Evolutionary conservation across 116 monocot genomes (phyloP).

Genomic region (Iris pallida): DNA sequence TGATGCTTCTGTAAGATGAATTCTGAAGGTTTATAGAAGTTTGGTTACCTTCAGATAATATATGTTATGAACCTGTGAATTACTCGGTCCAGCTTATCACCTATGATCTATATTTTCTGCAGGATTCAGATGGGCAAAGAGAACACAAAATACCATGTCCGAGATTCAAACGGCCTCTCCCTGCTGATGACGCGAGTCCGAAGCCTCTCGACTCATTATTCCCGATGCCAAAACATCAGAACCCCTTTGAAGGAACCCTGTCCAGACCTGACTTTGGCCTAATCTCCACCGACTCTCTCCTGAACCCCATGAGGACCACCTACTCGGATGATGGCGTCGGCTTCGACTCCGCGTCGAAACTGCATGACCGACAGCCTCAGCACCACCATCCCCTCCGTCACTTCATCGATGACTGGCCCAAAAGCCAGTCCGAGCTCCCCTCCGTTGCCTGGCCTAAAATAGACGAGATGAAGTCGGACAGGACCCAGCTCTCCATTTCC

Average conservation of each 20-base stretch:
- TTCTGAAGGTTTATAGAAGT: too few relatives aligned
- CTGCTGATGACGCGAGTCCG: conserved; percentile 21
- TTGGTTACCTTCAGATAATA: too few relatives aligned
- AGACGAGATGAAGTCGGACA: conserved; percentile 44
- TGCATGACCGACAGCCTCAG: conserved; percentile 31
- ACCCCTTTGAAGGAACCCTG: conserved; percentile 40
- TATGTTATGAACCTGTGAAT: too few relatives aligned
- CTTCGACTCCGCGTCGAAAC: conserved; percentile 16
- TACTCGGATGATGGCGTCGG: conserved; percentile 17
- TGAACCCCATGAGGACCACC: conserved; percentile 27
- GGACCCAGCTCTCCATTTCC: conserved; percentile 84
- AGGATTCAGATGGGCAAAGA: conserved; percentile 54
- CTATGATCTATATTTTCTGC: conserved; percentile 3
- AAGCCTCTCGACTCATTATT: conserved; percentile 17
- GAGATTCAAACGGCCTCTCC: conserved; percentile 32
- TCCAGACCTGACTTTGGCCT: conserved; percentile 29
- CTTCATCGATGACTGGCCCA: conserved; percentile 70
- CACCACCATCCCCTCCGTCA: conserved; percentile 40
- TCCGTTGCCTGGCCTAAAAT: conserved; percentile 46
- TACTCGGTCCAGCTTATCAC: too few relatives aligned
- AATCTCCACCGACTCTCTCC: conserved; percentile 27
- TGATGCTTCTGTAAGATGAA: too few relatives aligned
- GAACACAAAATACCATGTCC: conserved; percentile 16
- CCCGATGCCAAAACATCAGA: conserved; percentile 38
- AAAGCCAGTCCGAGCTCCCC: conserved; percentile 27